These are phyloP conservation scores for Fusarium chuoi DNA, from an alignment of 2,329 filamentous ascomycete genomes.

Conservation along the genomic window DNA sequence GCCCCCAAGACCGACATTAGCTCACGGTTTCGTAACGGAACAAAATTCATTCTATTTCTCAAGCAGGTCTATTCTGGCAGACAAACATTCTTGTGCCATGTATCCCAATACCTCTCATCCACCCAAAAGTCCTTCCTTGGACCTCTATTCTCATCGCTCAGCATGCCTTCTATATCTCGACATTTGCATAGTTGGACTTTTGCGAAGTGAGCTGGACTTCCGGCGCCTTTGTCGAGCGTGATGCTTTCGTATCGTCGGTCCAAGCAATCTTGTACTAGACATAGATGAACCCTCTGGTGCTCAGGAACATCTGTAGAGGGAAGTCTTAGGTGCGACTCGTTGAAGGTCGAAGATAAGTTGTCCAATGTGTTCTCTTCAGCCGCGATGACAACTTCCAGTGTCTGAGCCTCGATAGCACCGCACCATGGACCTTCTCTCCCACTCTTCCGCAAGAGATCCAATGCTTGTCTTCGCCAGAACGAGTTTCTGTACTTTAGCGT, in stretches of 20 bases:
- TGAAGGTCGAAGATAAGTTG: fast-evolving
- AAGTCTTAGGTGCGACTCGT: fast-evolving
- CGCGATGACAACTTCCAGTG: neutral
- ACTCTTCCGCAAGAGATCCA: neutral
- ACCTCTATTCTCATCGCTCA: neutral
- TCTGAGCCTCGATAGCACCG: slow-evolving; percentile 2
- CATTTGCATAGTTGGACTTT: neutral
- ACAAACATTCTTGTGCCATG: neutral
- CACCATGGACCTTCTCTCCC: slow-evolving; percentile 31
- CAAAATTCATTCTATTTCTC: neutral
- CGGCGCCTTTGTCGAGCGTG: neutral
- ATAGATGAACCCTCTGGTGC: neutral
- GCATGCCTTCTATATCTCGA: neutral
- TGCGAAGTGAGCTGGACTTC: neutral
- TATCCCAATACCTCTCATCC: neutral
- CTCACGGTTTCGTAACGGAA: too few relatives aligned
- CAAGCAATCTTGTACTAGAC: neutral
- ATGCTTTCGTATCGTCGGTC: neutral
- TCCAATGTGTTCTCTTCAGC: neutral
- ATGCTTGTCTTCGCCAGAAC: slow-evolving; percentile 4
- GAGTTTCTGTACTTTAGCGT: slow-evolving; percentile 16
- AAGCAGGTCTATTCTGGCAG: neutral
- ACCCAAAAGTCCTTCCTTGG: neutral
- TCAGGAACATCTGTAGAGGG: neutral
- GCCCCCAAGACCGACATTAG: neutral